Percentiles rank a stretch among this genome's conserved stretches.
phyloP scores from a whole-genome alignment of 768 basidiomycete genomes.

The Lactarius tabidus region DNA sequence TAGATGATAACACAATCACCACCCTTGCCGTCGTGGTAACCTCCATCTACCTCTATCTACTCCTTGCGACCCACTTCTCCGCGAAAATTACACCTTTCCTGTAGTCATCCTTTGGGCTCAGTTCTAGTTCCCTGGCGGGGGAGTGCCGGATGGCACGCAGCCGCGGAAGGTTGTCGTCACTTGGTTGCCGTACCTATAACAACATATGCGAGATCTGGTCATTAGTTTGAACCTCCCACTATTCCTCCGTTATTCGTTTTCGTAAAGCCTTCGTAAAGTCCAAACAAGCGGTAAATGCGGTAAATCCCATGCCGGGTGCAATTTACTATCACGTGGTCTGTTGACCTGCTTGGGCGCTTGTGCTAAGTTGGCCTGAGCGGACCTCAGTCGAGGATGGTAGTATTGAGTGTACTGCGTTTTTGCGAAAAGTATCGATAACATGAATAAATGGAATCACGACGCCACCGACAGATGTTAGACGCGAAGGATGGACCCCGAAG shows the following conservation, averaged over 20 bases:
- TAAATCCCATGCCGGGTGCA: too few relatives aligned
- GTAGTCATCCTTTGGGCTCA: not conserved
- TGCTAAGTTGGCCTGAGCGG: too few relatives aligned
- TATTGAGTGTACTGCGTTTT: not conserved
- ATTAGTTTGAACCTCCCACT: not conserved
- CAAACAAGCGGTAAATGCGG: too few relatives aligned
- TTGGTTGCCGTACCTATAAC: not conserved
- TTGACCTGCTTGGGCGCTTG: too few relatives aligned
- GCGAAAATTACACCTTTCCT: not conserved
- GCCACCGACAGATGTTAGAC: slow-evolving; percentile 13
- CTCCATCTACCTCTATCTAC: not conserved
- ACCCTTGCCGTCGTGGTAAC: not conserved
- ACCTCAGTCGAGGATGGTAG: too few relatives aligned
- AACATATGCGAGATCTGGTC: not conserved
- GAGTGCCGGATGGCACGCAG: not conserved
- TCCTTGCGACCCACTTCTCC: not conserved
- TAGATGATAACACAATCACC: not conserved
- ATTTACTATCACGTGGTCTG: not conserved
- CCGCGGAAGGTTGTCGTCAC: not conserved
- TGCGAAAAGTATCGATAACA: not conserved
- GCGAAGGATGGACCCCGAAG: slow-evolving; percentile 8
- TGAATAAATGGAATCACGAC: slow-evolving; percentile 1
- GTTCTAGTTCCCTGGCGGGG: not conserved
- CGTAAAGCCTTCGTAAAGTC: too few relatives aligned
- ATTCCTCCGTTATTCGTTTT: not conserved